phyloP scores from a whole-genome alignment of 2,329 filamentous ascomycete species.

The Bipolaris oryzae region DNA sequence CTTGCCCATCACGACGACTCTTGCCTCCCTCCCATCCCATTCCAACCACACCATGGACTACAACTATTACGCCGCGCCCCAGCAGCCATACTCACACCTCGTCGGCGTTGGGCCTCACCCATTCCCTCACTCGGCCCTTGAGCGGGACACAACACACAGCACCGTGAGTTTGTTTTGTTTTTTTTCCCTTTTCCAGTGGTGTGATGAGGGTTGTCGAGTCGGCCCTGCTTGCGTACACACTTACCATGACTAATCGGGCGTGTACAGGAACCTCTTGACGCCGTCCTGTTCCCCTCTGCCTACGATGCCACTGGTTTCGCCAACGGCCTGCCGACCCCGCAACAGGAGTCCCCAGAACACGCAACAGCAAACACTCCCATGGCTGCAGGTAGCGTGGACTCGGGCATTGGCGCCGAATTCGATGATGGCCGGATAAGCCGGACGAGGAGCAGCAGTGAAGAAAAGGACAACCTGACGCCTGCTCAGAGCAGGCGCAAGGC shows the following conservation, averaged over 20 bases:
- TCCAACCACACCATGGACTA: slow-evolving; percentile 58
- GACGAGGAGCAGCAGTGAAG: slow-evolving; percentile 54
- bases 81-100: slow-evolving; percentile 56
- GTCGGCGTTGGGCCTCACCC: slow-evolving; percentile 53
- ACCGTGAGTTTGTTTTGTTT: slow-evolving; percentile 31
- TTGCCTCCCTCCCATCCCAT: neutral
- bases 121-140: slow-evolving; percentile 40
- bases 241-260: slow-evolving; percentile 28
- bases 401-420: slow-evolving; percentile 50
- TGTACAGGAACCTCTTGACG: slow-evolving; percentile 53
- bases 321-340: slow-evolving; percentile 35
- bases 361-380: slow-evolving; percentile 36
- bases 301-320: slow-evolving; percentile 42
- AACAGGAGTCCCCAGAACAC: slow-evolving; percentile 43
- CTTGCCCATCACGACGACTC: neutral
- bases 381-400: slow-evolving; percentile 51
- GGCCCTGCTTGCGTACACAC: slow-evolving; percentile 1
- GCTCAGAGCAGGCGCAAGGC: slow-evolving; percentile 66
- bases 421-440: slow-evolving; percentile 42
- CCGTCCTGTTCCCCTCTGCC: slow-evolving; percentile 37
- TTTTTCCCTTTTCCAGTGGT: neutral
- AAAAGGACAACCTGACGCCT: slow-evolving; percentile 55
- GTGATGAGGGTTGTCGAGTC: slow-evolving; percentile 14
- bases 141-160: slow-evolving; percentile 47
- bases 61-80: slow-evolving; percentile 57